These are phyloP conservation scores for Cutaneotrichosporon daszewskae DNA, from an alignment of 1,284 basidiomycete species.

Conservation along the genomic window DNA sequence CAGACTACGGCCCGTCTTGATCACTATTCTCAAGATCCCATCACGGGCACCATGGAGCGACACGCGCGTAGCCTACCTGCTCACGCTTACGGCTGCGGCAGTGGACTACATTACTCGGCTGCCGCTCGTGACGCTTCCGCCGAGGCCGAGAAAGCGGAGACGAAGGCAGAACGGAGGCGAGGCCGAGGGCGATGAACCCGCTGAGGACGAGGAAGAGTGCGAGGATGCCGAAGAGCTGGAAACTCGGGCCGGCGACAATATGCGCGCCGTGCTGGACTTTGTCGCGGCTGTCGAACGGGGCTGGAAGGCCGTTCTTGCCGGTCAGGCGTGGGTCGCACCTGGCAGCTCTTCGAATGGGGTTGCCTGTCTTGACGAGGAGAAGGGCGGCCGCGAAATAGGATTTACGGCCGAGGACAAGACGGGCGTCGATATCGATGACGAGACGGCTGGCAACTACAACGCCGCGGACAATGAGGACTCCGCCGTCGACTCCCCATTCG, in stretches of 20 bases:
- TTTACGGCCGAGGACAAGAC: too few species aligned
- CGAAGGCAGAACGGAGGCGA: background rate
- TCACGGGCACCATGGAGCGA: slow-evolving; percentile 18
- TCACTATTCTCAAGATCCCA: slow-evolving; percentile 30
- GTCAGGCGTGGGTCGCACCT: slow-evolving; percentile 28
- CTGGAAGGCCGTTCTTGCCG: slow-evolving; percentile 27
- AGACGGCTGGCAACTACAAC: background rate
- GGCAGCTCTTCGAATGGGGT: too few species aligned
- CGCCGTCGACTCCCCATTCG: too few species aligned
- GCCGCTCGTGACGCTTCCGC: slow-evolving; percentile 13
- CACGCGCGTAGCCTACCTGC: slow-evolving; percentile 29
- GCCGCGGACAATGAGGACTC: too few species aligned
- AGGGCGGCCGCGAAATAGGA: too few species aligned
- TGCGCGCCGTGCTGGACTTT: slow-evolving; percentile 20
- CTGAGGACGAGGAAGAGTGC: slow-evolving; percentile 8
- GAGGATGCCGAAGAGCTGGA: too few species aligned
- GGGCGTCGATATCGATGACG: background rate
- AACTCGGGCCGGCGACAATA: slow-evolving; percentile 10
- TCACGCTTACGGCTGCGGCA: slow-evolving; percentile 19
- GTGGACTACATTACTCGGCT: slow-evolving; percentile 21
- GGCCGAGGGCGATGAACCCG: slow-evolving; percentile 1
- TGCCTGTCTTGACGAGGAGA: too few species aligned
- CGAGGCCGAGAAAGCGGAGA: too few species aligned
- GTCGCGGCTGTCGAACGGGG: slow-evolving; percentile 22
- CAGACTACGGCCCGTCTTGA: slow-evolving; percentile 23